Percentiles rank a stretch among this genome's conserved stretches.
phyloP scores from a whole-genome alignment of 306 rosid genomes.

The Sophora flavescens region DNA sequence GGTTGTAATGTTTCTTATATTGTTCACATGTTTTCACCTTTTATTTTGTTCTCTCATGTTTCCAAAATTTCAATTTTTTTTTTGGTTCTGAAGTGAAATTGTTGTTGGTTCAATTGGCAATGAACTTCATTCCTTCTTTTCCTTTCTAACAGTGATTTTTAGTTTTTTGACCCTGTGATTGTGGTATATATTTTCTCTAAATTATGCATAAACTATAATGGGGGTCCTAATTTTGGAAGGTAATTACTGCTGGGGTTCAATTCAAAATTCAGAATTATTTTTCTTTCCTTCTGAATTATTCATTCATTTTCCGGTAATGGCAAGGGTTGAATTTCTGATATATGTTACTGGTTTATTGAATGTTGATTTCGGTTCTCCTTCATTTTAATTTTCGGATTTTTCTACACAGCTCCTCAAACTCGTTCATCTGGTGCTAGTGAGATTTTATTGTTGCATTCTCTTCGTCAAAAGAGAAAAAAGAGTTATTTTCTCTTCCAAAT shows the following conservation, averaged over 20 bases:
- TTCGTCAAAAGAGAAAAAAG: not conserved
- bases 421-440: not conserved
- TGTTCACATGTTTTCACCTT: not conserved
- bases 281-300: slow-evolving; percentile 24
- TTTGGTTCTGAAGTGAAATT: slow-evolving; percentile 23
- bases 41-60: slow-evolving; percentile 8
- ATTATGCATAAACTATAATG: slow-evolving; percentile 36
- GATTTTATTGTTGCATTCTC: slow-evolving; percentile 18
- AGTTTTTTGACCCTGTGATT: slow-evolving; percentile 24
- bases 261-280: slow-evolving; percentile 12
- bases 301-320: slow-evolving; percentile 25
- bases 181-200: not conserved
- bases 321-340: slow-evolving; percentile 5
- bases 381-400: slow-evolving; percentile 1
- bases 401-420: slow-evolving; percentile 8
- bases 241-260: slow-evolving; percentile 24
- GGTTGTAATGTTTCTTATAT: not conserved
- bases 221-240: slow-evolving; percentile 37
- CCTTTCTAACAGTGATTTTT: not conserved
- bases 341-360: not conserved
- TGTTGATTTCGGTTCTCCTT: not conserved
- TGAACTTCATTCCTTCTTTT: slow-evolving; percentile 9
- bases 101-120: slow-evolving; percentile 13
- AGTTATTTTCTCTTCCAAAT: not conserved
- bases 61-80: slow-evolving; percentile 12